Base-by-base conservation (phyloP, 1,139 yeast genomes). In the Candida buenavistaensis region DNA sequence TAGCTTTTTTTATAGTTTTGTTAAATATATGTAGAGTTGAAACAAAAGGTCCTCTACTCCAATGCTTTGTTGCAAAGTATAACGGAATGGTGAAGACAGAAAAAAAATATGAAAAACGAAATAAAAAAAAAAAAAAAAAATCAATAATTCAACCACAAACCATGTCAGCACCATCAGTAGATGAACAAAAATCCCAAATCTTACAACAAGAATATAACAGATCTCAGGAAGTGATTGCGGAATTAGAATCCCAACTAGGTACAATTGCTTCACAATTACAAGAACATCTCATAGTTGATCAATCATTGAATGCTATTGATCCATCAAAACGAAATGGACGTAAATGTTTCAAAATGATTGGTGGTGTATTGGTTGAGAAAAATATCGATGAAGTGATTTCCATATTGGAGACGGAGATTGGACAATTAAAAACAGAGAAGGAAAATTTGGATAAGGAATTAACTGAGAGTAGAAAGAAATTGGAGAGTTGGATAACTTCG, bases 281-380 rank as follows among this genome's bases (percentile, higher is more conserved):
- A 45, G 75, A 69, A 43, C 73, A 69, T 45, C 33, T 50, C 23
- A 59, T 69, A 22, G 76, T 69, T 16, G 72, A 60, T 35, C 55
- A 55, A 36, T 59, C 66, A 7, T 51, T 62, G 28, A 51, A 50
- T 12, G 43, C 51, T 13, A 59, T 62, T 23, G 45, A 55, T 36
- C 64, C 62, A 43, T 53, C 58, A 51, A 43, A 72, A 58, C 28
- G 80, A 75, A 33, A 48, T 3, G 78, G 72, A 28, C 75, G 98
- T 41, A 82, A 82, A 52, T 89, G 97, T 52, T 90, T 81, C 64
- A 80, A 95, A 54, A 88, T 92, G 96, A 76, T 92, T 26, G 97
- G 97, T 11, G 95, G 96, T 4, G 96, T 92, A 1, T 69, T 94
- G 32, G 86, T 90, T 16, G 95, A 90, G 53, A 83, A 86, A 47